Percentiles rank a stretch among this genome's conserved stretches.
Conservation (phyloP, 1,284 basidiomycete genomes). For the Trametes pubescens region DNA sequence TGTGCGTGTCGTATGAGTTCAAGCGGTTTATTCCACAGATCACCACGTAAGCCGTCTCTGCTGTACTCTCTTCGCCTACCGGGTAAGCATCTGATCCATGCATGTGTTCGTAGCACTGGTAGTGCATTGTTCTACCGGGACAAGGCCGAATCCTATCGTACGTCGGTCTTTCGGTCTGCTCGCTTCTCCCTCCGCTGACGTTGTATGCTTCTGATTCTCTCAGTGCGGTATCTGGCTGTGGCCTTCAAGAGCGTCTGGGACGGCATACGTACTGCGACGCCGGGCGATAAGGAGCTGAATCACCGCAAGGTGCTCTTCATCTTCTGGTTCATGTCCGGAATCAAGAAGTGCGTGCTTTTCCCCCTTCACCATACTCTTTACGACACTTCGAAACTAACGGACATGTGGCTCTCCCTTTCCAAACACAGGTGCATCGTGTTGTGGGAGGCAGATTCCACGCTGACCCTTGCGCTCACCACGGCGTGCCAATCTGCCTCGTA, state of each 20-base stretch:
- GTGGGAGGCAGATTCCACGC: constrained; percentile 65
- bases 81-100: constrained; percentile 2
- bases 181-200: background rate
- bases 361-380: background rate
- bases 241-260: constrained; percentile 56
- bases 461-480: constrained; percentile 68
- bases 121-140: constrained; percentile 57
- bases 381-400: background rate
- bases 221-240: constrained; percentile 66
- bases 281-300: constrained; percentile 11
- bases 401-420: background rate
- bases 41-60: constrained; percentile 53
- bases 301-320: constrained; percentile 68
- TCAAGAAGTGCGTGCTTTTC: constrained; percentile 27
- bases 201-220: background rate
- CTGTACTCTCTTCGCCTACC: background rate
- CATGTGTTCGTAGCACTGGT: constrained; percentile 41
- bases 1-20: constrained; percentile 73
- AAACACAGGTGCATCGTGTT: constrained; percentile 59
- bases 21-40: constrained; percentile 66
- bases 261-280: constrained; percentile 43
- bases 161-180: constrained; percentile 39
- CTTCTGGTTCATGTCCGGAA: constrained; percentile 77
- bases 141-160: constrained; percentile 79
- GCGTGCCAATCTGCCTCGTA: constrained; percentile 64